A percentile compares a stretch with the other conserved stretches of the same genome.
These are phyloP conservation scores for Pezicula rhizophila DNA, from an alignment of 2,329 filamentous ascomycete species.

Conservation along the genomic window DNA sequence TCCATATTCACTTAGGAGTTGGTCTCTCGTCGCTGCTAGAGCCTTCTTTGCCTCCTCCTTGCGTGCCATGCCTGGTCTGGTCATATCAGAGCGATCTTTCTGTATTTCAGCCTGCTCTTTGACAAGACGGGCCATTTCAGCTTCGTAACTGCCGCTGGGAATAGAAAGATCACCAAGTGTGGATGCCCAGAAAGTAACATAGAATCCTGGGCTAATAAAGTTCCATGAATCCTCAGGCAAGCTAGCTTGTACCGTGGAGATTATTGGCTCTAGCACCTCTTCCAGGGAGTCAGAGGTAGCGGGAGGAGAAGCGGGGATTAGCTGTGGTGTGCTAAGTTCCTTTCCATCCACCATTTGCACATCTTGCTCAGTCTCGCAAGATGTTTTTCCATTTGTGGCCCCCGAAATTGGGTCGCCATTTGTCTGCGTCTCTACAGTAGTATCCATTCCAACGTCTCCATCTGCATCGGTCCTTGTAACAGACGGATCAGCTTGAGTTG, in stretches of 20 bases:
- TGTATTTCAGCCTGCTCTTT: slow-evolving; percentile 61
- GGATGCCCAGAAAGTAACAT: slow-evolving; percentile 87
- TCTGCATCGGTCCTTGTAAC: slow-evolving; percentile 38
- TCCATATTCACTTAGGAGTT: slow-evolving; percentile 67
- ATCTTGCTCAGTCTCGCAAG: slow-evolving; percentile 20
- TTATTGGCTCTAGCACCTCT: slow-evolving; percentile 67
- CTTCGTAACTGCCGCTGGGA: slow-evolving; percentile 70
- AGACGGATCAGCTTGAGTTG: background rate
- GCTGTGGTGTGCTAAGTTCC: slow-evolving; percentile 16
- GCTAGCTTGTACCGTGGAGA: slow-evolving; percentile 58
- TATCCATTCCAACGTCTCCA: slow-evolving; percentile 42
- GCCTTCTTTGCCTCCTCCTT: slow-evolving; percentile 67
- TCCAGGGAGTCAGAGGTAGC: slow-evolving; percentile 47
- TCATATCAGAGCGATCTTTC: slow-evolving; percentile 68
- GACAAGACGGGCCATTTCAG: slow-evolving; percentile 64
- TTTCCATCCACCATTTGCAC: slow-evolving; percentile 34
- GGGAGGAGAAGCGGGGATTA: slow-evolving; percentile 29
- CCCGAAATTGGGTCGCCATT: slow-evolving; percentile 8
- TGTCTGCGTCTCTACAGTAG: slow-evolving; percentile 10
- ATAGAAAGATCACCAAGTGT: slow-evolving; percentile 76
- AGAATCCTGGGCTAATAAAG: slow-evolving; percentile 73
- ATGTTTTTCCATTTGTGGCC: slow-evolving; percentile 13
- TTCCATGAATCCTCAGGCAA: slow-evolving; percentile 60
- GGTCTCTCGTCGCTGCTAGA: slow-evolving; percentile 61
- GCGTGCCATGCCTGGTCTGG: slow-evolving; percentile 55